Base-by-base conservation (phyloP, 371 early-diverging fungal genomes). In the Lichtheimia ramosa region DNA sequence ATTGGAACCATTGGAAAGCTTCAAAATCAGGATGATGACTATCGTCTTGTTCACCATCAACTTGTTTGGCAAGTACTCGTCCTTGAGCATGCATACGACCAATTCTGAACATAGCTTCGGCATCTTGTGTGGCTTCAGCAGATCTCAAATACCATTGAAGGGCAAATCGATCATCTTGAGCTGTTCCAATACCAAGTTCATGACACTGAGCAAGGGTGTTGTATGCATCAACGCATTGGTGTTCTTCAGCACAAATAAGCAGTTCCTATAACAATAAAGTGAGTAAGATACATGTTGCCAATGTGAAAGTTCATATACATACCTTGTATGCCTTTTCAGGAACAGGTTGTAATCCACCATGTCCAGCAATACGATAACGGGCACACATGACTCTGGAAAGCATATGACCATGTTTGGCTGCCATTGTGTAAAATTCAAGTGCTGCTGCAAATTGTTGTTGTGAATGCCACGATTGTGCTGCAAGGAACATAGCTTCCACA, bases 361-460 rank as follows among this genome's bases (percentile, higher is more conserved):
- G 67, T 2, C 76, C 76, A 25, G 72, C 70, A 39, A 79, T 63
- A 14, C 58, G 62, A 39, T 79, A 75, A 21, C 74, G 71, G 20
- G 79, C 79, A 46, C 70, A 64, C 66, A 76, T 75, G 56, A 76
- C 76, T 18, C 71, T 59, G 15, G 79, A 72, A n/a, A 71, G 48
- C 0, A 64, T 50, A 51, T 70, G 72, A 8, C 73, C 76, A 48
- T 67, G 71, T 16, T 54, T 28, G 16, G 76, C 74, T 14, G 79
- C 79, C 15, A 69, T 70, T 43, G 69, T 63, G 55, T 70, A 79
- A 14, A 56, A 68, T 13, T 72, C 76, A 5, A 76, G 54, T 8
- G 79, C 79, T 10, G 74, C 76, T 3, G 79, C 73, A 59, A 74
- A 79, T 40, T 79, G 76, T 52, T 79, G 63, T 49, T 74, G 74